These are phyloP conservation scores for Fraxinus sp. DNA, from an alignment of 305 asterid genomes.

Conservation along the genomic window DNA sequence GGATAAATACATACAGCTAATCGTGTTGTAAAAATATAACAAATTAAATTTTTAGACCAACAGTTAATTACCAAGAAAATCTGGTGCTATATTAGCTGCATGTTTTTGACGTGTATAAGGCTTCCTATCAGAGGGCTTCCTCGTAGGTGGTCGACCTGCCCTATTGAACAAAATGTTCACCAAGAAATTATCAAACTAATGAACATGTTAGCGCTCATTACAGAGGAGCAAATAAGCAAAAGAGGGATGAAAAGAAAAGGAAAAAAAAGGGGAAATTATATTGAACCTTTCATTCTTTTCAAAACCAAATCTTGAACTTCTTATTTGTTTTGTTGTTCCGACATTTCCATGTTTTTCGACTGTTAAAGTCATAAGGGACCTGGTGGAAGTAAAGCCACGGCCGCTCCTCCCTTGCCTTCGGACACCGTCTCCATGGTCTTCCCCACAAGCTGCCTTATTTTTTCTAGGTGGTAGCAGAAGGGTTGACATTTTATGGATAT, in stretches of 20 bases:
- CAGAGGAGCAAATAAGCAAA: background rate
- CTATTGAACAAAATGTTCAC: conserved; percentile 50
- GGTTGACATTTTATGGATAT: conserved; percentile 75
- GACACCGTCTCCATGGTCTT: conserved; percentile 64
- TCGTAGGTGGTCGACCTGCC: conserved; percentile 75
- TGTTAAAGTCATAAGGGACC: conserved; percentile 62
- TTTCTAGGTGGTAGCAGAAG: conserved; percentile 76
- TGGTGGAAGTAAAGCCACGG: conserved; percentile 62
- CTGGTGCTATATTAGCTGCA: conserved; percentile 52
- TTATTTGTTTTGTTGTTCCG: conserved; percentile 79
- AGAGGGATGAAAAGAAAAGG: conserved; percentile 5
- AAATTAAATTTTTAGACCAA: conserved; percentile 10
- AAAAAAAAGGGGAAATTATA: background rate
- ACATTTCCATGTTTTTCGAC: conserved; percentile 67
- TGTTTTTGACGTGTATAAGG: conserved; percentile 75
- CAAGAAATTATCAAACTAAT: conserved; percentile 5
- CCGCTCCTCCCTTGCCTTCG: conserved; percentile 85
- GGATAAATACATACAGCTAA: conserved; percentile 10
- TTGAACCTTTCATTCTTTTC: conserved; percentile 78
- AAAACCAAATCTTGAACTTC: conserved; percentile 73
- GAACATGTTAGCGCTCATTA: background rate
- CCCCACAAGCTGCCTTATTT: conserved; percentile 56
- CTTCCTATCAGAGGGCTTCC: conserved; percentile 88
- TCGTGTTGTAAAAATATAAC: background rate
- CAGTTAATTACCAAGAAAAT: conserved; percentile 60